Base-by-base conservation (phyloP, 2,329 filamentous ascomycete species). In the Xylariaceae sp. region DNA sequence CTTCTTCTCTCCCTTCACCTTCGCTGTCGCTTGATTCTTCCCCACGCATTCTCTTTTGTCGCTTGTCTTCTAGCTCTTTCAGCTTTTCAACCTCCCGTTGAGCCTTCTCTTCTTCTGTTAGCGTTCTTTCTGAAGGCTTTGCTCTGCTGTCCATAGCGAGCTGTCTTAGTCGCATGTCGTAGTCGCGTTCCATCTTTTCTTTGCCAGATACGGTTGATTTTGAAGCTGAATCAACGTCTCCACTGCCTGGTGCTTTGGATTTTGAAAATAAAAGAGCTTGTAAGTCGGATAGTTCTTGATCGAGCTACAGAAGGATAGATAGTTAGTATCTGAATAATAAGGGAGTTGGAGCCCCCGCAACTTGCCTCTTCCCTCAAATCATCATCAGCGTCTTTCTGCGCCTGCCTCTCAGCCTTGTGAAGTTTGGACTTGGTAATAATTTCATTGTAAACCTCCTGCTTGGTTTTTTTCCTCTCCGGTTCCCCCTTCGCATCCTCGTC, bases 391-490 rank as follows among this genome's bases (percentile, higher is more conserved):
- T 97, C 94, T 68, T 96, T 97, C 23, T 85, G 85, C 55, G 91
- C 87, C 73, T 99, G 94, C 33, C 94, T 86, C 74, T 97, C 92
- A 68, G 93, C 92, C 74, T 96, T 97, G 81, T 97, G 83, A 58
- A 90, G 80, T 70, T 99, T 99, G 1, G 93, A 97, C 74, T 99
- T 99, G 56, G 92, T 91, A 62, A 99, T 97, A 57, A 99, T 82
- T 72, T 99, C 95, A 67, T 96, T 89, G 91, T 97, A 97, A 43
- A 99, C 90, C 72, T 99, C 94, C 48, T 94, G 89, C 75, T 97
- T 97, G 3, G 87, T 87, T 77, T 97, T 99, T 73, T 96, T 97
- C 54, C 88, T 83, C 64, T 93, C 88, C 0, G 91, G 92, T 58
- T 86, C 76, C 16, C 87, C 82, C 64, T 92, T 88, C 0, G 90